phyloP scores from a whole-genome alignment of 768 basidiomycete genomes.

The Exidia glandulosa region DNA sequence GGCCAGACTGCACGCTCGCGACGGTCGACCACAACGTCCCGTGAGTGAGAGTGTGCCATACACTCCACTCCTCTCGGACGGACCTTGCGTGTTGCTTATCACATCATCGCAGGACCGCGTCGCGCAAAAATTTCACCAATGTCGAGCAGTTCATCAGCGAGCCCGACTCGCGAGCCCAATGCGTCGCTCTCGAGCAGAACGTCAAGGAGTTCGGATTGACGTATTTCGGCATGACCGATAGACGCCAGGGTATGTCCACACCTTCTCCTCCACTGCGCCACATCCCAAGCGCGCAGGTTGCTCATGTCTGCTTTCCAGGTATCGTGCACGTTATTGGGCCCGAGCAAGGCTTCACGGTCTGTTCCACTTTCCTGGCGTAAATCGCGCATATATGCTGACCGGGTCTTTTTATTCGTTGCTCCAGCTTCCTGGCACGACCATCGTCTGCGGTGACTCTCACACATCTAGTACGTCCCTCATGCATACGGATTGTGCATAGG shows the following conservation, averaged over 20 bases:
- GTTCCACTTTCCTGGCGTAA: neutral
- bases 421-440: conserved; percentile 65
- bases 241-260: conserved; percentile 75
- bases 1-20: conserved; percentile 82
- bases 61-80: conserved; percentile 10
- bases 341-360: conserved; percentile 83
- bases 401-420: neutral
- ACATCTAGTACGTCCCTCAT: conserved; percentile 58
- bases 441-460: conserved; percentile 89
- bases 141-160: conserved; percentile 69
- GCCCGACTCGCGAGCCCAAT: conserved; percentile 78
- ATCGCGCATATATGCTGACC: neutral
- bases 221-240: conserved; percentile 84
- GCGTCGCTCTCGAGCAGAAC: conserved; percentile 73
- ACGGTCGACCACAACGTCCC: conserved; percentile 85
- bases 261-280: neutral
- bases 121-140: conserved; percentile 64
- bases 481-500: neutral
- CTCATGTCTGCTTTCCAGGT: conserved; percentile 28
- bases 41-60: no score
- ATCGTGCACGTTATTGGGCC: conserved; percentile 88
- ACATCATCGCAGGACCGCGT: conserved; percentile 40
- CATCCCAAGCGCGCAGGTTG: neutral
- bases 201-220: conserved; percentile 87
- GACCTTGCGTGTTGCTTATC: neutral